These are phyloP conservation scores for Botrytis aclada DNA, from an alignment of 2,329 filamentous ascomycete genomes.

Conservation along the genomic window DNA sequence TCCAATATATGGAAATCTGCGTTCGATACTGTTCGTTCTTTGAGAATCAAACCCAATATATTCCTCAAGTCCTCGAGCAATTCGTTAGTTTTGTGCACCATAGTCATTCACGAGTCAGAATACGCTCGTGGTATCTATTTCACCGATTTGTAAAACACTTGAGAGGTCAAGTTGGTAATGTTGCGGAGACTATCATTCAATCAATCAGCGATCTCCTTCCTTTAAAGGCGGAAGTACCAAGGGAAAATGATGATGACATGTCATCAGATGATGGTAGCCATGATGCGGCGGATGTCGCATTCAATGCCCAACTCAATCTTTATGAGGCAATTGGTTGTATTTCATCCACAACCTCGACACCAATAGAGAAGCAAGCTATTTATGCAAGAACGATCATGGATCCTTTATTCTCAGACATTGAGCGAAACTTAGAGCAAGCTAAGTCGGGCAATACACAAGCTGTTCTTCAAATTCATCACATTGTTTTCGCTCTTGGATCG, in stretches of 20 bases:
- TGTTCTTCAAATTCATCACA: slow-evolving; percentile 86
- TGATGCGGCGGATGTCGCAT: slow-evolving; percentile 83
- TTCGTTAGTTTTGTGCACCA: slow-evolving; percentile 91
- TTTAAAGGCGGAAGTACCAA: slow-evolving; percentile 85
- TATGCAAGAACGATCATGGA: slow-evolving; percentile 86
- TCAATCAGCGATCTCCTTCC: slow-evolving; percentile 83
- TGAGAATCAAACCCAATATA: slow-evolving; percentile 75
- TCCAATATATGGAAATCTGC: slow-evolving; percentile 98
- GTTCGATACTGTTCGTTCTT: slow-evolving; percentile 93
- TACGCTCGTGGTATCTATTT: slow-evolving; percentile 95
- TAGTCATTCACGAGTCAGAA: slow-evolving; percentile 79
- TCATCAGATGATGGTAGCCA: slow-evolving; percentile 94
- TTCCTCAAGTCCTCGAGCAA: slow-evolving; percentile 82
- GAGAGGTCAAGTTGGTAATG: slow-evolving; percentile 77
- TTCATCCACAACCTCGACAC: slow-evolving; percentile 74
- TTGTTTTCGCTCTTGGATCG: slow-evolving; percentile 92
- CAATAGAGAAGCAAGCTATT: slow-evolving; percentile 78
- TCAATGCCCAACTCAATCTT: slow-evolving; percentile 86
- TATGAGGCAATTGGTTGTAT: slow-evolving; percentile 95
- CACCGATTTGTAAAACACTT: slow-evolving; percentile 88
- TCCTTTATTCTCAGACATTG: slow-evolving; percentile 86
- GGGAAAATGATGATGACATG: slow-evolving; percentile 77
- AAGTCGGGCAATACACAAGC: slow-evolving; percentile 79
- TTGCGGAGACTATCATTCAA: slow-evolving; percentile 87
- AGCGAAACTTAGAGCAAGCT: slow-evolving; percentile 71